Evolutionary conservation across 2,329 filamentous ascomycete genomes (phyloP), one percentile per base, ranked within the genome.

Genomic region (Cercospora janseana): DNA sequence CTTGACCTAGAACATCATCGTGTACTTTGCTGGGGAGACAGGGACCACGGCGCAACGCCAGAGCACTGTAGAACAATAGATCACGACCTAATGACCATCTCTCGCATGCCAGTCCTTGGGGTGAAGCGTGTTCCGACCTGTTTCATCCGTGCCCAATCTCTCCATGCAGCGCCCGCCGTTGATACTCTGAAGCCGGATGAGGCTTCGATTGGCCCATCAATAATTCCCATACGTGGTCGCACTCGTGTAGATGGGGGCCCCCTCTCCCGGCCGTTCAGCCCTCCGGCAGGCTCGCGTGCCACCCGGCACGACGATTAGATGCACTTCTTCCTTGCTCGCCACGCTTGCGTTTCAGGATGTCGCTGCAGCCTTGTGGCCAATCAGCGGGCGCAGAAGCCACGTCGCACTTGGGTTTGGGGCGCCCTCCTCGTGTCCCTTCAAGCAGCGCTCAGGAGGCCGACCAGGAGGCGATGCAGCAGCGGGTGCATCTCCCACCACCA

Each of bases 261-360:
- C n/a, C n/a, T n/a, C n/a, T n/a, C n/a, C n/a, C n/a, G n/a, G n/a
- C n/a, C n/a, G n/a, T 40, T 20, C 35, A 40, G 35, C 35, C 23
- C 35, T 40, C 35, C 35, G 35, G 49, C 34, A 45, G 44, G 38
- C 50, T 48, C 44, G 48, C 50, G 49, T 40, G 49, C 50, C 44
- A 52, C 44, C 38, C 34, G 29, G 24, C 34, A 37, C 24, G 26
- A 34, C 23, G 44, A 27, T 16, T 34, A 26, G 43, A 20, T 34
- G 43, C 23, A 46, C 2, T 37, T 34, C 43, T 47, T 47, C 44
- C 44, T 47, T 47, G 44, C 44, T 47, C 31, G 34, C 44, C 32
- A 37, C 44, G 24, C 31, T 34, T 47, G 34, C 32, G 44, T 47
- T 47, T 47, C 44, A 47, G 34, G 24, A 23, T 28, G 41, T n/a